A percentile compares a stretch with the other conserved stretches of the same genome.
Evolutionary conservation across 768 basidiomycete species (phyloP).

Genomic region (Tubosaeta brunneosetosa): DNA sequence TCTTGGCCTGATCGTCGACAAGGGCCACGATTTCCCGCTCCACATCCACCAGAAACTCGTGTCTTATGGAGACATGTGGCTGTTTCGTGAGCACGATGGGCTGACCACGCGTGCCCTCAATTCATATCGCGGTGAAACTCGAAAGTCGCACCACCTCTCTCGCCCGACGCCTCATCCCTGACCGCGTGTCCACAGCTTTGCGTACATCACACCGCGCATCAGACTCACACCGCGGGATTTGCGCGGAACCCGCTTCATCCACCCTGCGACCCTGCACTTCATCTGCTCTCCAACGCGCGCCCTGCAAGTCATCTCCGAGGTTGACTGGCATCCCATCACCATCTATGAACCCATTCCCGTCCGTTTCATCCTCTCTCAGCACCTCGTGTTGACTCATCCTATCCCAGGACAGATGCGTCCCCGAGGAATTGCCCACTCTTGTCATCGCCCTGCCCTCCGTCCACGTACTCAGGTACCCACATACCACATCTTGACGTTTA

Average conservation of each 20-base stretch:
- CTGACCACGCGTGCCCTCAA: slow-evolving; percentile 73
- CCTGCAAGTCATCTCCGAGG: slow-evolving; percentile 58
- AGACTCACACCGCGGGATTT: slow-evolving; percentile 72
- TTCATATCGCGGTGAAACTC: slow-evolving; percentile 64
- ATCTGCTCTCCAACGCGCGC: slow-evolving; percentile 81
- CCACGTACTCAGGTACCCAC: slow-evolving; percentile 59
- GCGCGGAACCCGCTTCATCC: slow-evolving; percentile 44
- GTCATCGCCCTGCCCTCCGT: slow-evolving; percentile 53
- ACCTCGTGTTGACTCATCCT: not conserved
- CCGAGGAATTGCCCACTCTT: slow-evolving; percentile 71
- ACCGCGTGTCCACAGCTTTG: slow-evolving; percentile 48
- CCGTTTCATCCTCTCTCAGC: slow-evolving; percentile 21
- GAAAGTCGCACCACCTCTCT: slow-evolving; percentile 47
- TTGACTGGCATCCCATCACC: slow-evolving; percentile 61
- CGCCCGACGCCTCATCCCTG: slow-evolving; percentile 5
- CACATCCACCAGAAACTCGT: slow-evolving; percentile 51
- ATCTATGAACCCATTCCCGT: slow-evolving; percentile 90
- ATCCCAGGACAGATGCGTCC: slow-evolving; percentile 67
- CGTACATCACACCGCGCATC: slow-evolving; percentile 69
- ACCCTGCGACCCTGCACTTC: slow-evolving; percentile 65
- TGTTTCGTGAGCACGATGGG: slow-evolving; percentile 56
- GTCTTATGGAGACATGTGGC: slow-evolving; percentile 72
- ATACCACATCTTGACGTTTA: not conserved
- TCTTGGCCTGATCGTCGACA: slow-evolving; percentile 83
- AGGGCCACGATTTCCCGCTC: slow-evolving; percentile 69